phyloP scores from a whole-genome alignment of 805 yeast species.

The Kazachstania africana region DNA sequence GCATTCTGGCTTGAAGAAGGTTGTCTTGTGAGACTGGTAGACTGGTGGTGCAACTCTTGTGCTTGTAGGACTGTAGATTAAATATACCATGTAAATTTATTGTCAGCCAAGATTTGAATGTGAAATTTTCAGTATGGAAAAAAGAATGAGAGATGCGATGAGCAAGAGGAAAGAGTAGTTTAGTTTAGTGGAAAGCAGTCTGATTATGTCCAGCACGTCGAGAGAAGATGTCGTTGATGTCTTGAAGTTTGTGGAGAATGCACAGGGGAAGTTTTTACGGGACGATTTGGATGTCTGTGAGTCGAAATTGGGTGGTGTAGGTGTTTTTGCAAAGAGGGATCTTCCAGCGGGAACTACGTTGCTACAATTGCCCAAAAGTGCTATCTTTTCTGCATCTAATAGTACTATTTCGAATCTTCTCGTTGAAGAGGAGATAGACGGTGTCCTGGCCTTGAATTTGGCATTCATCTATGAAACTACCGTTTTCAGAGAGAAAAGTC shows the following conservation, averaged over 20 bases:
- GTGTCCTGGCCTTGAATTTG: slow-evolving; percentile 54
- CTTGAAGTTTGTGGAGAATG: slow-evolving; percentile 41
- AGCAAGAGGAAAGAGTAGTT: neutral
- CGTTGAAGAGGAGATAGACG: slow-evolving; percentile 45
- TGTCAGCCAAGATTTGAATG: too few relatives aligned
- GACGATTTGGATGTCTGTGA: slow-evolving; percentile 32
- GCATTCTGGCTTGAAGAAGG: too few relatives aligned
- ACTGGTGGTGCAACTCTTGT: too few relatives aligned
- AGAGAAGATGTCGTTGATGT: slow-evolving; percentile 21
- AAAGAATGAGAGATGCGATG: too few relatives aligned
- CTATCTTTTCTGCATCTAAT: slow-evolving; percentile 46
- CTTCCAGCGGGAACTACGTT: slow-evolving; percentile 31
- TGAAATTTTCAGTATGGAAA: too few relatives aligned
- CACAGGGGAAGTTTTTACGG: slow-evolving; percentile 44
- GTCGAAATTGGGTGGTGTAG: slow-evolving; percentile 25
- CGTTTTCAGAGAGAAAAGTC: slow-evolving; percentile 47
- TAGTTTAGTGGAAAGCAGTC: neutral
- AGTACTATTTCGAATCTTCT: slow-evolving; percentile 56
- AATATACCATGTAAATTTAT: too few relatives aligned
- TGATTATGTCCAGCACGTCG: slow-evolving; percentile 25
- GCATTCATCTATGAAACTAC: slow-evolving; percentile 60
- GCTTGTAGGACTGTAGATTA: too few relatives aligned
- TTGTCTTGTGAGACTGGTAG: too few relatives aligned
- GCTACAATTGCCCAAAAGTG: slow-evolving; percentile 49
- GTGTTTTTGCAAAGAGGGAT: slow-evolving; percentile 13